Conservation (phyloP, 228 moss, liverwort and hornwort species). For the Sphagnum fallax region DNA sequence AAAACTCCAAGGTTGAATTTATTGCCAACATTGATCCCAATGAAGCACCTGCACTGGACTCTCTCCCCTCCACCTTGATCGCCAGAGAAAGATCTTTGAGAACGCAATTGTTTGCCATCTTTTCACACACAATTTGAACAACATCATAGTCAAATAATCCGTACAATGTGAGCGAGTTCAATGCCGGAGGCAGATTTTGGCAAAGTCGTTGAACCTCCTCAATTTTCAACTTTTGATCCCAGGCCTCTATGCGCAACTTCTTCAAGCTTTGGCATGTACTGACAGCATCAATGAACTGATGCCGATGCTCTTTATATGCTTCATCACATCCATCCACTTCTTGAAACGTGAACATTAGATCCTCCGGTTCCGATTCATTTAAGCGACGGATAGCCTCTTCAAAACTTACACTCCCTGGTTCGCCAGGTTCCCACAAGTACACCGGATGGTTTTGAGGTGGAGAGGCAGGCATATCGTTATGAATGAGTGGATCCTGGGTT, state of each 20-base stretch:
- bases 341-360: accelerated
- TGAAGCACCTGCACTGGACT: background rate
- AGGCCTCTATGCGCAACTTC: accelerated
- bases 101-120: background rate
- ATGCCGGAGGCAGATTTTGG: background rate
- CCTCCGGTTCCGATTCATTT: too few relatives aligned
- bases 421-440: too few relatives aligned
- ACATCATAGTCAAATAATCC: background rate
- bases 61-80: background rate
- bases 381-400: too few relatives aligned
- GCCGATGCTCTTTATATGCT: too few relatives aligned
- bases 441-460: too few relatives aligned
- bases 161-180: background rate
- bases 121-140: background rate
- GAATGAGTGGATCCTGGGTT: too few relatives aligned
- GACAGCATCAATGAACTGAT: background rate
- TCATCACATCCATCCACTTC: too few relatives aligned
- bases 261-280: background rate
- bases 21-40: background rate
- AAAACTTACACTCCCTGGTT: accelerated
- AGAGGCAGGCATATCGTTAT: too few relatives aligned
- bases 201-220: background rate
- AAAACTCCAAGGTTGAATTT: background rate
- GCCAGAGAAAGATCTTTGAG: background rate
- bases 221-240: accelerated